Base-by-base conservation (phyloP, 345 rosid genomes). In the Hevea brasiliensis region DNA sequence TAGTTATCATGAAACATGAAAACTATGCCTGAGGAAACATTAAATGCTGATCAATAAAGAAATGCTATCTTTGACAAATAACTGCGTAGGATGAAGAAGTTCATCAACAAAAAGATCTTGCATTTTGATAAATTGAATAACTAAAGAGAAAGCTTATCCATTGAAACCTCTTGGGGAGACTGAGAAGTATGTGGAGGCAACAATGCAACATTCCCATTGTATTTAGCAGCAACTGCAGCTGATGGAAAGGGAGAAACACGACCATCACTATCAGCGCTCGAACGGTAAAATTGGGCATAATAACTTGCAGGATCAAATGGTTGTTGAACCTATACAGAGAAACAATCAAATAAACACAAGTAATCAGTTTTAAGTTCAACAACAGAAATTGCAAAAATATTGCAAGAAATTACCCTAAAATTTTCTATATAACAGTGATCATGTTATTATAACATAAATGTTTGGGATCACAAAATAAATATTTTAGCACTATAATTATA, bases 111-210 rank as follows among this genome's bases (percentile, higher is more conserved):
- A 60, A 42, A 63, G 51, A 18, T 20, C 26, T 4, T 23, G 48
- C 45, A 14, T 59, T 40, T 48, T 21, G 32, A 35, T 58, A 26
- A 68, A 51, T 29, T 42, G 67, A 57, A 75, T 20, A 32, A 53
- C 18, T 35, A 71, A 41, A 50, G 37, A 75, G 65, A 50, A 57
- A 61, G 44, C 32, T 74, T 47, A 66, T 63, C 64, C 37, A 74
- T 71, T 50, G 77, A 78, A 81, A 93, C 98, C 98, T 94, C 98
- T 86, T 87, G 96, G 42, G 87, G 79, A 78, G 92, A 77, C 78
- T 86, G 98, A 77, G 94, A 79, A 76, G 94, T 77, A 80, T 87
- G 94, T 47, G 89, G 87, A 79, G 90, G 93, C 83, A 89, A 74
- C 59, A 81, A 76, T 50, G 94, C 83, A 79, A 85, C 86, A 86